Evolutionary conservation across 495 filamentous ascomycete genomes (phyloP).

Genomic region (Ascodesmis nigricans): DNA sequence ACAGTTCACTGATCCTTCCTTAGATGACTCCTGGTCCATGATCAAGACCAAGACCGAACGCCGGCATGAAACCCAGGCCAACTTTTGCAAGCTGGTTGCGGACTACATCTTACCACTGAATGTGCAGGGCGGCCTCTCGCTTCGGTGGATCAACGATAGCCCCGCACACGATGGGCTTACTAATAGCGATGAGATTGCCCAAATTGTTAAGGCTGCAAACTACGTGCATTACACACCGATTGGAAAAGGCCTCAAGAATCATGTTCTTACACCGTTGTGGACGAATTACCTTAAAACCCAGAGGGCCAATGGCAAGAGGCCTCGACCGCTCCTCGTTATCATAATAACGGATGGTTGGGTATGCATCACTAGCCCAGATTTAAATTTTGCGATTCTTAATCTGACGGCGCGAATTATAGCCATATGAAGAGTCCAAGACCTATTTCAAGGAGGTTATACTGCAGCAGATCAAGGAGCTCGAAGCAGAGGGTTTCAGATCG

Average conservation of each 20-base stretch:
- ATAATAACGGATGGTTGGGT: too few species aligned
- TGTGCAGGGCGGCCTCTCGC: neutral
- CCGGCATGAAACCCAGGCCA: neutral
- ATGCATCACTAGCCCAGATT: too few species aligned
- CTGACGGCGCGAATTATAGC: too few species aligned
- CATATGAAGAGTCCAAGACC: neutral
- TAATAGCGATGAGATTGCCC: neutral
- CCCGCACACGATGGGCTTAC: neutral
- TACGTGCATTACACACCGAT: neutral
- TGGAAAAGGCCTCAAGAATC: neutral
- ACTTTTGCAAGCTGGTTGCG: neutral
- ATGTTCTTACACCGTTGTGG: too few species aligned
- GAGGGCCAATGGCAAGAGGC: too few species aligned
- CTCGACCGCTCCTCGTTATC: too few species aligned
- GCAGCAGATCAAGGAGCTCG: neutral
- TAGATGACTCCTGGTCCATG: constrained; percentile 1
- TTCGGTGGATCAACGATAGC: neutral
- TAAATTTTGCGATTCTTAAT: too few species aligned
- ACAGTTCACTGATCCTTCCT: too few species aligned
- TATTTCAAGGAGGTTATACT: neutral
- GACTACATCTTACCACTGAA: neutral
- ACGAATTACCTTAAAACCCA: too few species aligned
- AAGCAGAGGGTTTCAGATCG: neutral
- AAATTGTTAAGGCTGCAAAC: neutral
- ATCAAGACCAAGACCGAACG: neutral